Conservation (phyloP, 2,329 filamentous ascomycete genomes). For the Waltergamsia citrina region DNA sequence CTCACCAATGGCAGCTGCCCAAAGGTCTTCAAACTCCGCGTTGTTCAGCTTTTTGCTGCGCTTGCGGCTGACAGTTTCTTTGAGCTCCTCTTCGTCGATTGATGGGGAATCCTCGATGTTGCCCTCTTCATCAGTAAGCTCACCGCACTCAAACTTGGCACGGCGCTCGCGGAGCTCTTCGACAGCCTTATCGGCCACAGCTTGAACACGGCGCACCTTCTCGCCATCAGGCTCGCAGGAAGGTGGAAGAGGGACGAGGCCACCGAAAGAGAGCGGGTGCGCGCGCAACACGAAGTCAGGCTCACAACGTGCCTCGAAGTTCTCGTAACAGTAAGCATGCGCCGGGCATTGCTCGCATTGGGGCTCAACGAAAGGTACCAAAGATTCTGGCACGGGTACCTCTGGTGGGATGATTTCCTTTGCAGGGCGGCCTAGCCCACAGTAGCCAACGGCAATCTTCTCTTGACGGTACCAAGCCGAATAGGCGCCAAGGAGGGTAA, state of each 20-base stretch:
- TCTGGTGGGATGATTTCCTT: constrained; percentile 38
- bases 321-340: constrained; percentile 80
- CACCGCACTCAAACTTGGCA: constrained; percentile 86
- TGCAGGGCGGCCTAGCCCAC: constrained; percentile 65
- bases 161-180: constrained; percentile 78
- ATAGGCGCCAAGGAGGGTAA: constrained; percentile 63
- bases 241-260: constrained; percentile 74
- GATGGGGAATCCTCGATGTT: constrained; percentile 47
- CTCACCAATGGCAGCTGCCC: constrained; percentile 64
- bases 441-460: constrained; percentile 94
- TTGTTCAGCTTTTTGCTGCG: constrained; percentile 76
- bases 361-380: constrained; percentile 61
- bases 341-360: constrained; percentile 83
- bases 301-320: constrained; percentile 73
- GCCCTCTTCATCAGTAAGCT: constrained; percentile 53
- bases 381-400: constrained; percentile 58
- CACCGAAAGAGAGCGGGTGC: constrained; percentile 75
- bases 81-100: constrained; percentile 63
- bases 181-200: constrained; percentile 78
- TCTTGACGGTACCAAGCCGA: constrained; percentile 84
- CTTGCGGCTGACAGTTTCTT: constrained; percentile 64
- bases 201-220: constrained; percentile 77
- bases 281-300: constrained; percentile 76
- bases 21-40: constrained; percentile 86
- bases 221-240: constrained; percentile 93